Evolutionary conservation across 176 grass and related monocot genomes (phyloP), one percentile per base, ranked within the genome.

Genomic region (Canna indica): DNA sequence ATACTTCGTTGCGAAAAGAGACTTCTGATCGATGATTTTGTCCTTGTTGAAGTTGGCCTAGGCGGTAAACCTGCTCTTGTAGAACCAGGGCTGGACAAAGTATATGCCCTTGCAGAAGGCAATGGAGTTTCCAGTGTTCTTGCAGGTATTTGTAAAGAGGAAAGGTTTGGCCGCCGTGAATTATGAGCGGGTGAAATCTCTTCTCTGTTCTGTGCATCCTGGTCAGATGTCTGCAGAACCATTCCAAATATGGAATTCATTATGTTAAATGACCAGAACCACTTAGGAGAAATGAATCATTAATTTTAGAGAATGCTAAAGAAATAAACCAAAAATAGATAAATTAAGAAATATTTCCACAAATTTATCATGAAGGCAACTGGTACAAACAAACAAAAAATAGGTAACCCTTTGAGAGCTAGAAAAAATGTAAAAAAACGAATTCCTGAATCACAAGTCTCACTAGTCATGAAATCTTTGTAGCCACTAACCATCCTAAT

Each of bases 91-190:
- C 84, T 90, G 20, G 80, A 53, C 17, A 82, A 73, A 71, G 87
- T 76, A 64, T 82, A 85, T 68, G 87, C 76, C 71, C 84, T 83
- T 17, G 86, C 78, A 60, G 66, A 77, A 42, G 75, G 60, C 11
- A 75, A 20, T 64, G 75, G 39, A 63, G 72, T 87, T 68, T 93
- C 90, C 68, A 99, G 35, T 8, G 80, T 88, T 78, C 94, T 84
- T n/a, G 71, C 59, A 74, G 94, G 90, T 85, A 99, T 93, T 76
- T 93, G 86, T 67, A 99, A 77, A 52, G 89, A 88, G 6, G 83
- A 36, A 36, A 85, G 77, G 31, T 85, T 80, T 67, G 73, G 67
- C 42, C 67, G 73, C 64, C 64, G 75, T 47, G 60, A 67, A 81
- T 42, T 25, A 47, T 73, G 67, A 48, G 32, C 45, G 35, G 22